phyloP scores from a whole-genome alignment of 2,329 filamentous ascomycete species.

The Aspergillus fumigatiaffinis region DNA sequence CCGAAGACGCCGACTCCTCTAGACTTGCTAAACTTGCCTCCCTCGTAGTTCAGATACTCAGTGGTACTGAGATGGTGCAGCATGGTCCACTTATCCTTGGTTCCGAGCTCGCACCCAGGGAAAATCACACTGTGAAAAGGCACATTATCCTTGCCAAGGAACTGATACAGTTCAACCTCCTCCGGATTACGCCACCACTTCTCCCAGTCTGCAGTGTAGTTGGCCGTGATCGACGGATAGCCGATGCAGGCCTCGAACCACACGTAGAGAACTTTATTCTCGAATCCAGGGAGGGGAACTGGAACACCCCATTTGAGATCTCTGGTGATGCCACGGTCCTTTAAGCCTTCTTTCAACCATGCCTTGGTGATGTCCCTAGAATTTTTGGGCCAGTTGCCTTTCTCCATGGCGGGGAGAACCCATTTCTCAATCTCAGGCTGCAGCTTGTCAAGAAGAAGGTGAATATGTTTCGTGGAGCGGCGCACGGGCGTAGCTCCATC shows the following conservation, averaged over 20 bases:
- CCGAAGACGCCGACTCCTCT: slow-evolving; percentile 88
- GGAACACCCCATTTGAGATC: slow-evolving; percentile 86
- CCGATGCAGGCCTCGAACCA: slow-evolving; percentile 93
- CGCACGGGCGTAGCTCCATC: slow-evolving; percentile 77
- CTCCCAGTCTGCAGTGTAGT: slow-evolving; percentile 84
- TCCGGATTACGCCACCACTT: slow-evolving; percentile 92
- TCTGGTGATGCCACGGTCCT: slow-evolving; percentile 83
- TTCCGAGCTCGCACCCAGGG: slow-evolving; percentile 81
- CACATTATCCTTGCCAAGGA: slow-evolving; percentile 91
- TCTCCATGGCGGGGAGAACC: slow-evolving; percentile 67
- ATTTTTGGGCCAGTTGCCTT: slow-evolving; percentile 55
- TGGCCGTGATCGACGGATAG: slow-evolving; percentile 91
- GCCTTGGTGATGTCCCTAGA: slow-evolving; percentile 43
- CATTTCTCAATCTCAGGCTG: slow-evolving; percentile 73
- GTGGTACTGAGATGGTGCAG: slow-evolving; percentile 84
- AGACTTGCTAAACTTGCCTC: slow-evolving; percentile 90
- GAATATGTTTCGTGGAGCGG: slow-evolving; percentile 83
- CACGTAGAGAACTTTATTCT: slow-evolving; percentile 83
- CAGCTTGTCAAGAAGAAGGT: slow-evolving; percentile 79
- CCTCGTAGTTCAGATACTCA: slow-evolving; percentile 85
- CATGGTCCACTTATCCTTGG: slow-evolving; percentile 81
- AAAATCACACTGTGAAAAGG: slow-evolving; percentile 90
- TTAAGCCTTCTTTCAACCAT: slow-evolving; percentile 67
- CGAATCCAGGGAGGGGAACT: slow-evolving; percentile 58
- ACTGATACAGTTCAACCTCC: slow-evolving; percentile 84